Evolutionary conservation across 768 basidiomycete species (phyloP).

Genomic region (Boletus coccyginus): DNA sequence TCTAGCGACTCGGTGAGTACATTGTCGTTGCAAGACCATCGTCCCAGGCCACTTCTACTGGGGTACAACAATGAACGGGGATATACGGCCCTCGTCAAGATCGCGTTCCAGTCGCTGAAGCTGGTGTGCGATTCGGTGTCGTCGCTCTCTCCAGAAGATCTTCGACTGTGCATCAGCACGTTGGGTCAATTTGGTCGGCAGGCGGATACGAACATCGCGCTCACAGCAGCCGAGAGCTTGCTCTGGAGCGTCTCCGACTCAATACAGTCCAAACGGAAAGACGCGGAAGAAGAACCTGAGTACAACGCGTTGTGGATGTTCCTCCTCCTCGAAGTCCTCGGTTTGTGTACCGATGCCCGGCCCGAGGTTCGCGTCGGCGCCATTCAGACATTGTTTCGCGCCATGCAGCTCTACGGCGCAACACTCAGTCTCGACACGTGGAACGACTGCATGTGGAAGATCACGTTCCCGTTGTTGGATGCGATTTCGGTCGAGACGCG

Average conservation of each 20-base stretch:
- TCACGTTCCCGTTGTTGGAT: constrained; percentile 85
- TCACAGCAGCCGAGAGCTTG: constrained; percentile 90
- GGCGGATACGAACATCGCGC: constrained; percentile 91
- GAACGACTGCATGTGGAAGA: constrained; percentile 89
- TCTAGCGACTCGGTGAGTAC: constrained; percentile 43
- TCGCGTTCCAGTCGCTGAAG: constrained; percentile 91
- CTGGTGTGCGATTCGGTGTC: constrained; percentile 93
- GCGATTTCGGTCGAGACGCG: constrained; percentile 59
- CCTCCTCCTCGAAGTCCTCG: constrained; percentile 78
- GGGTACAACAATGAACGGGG: constrained; percentile 65
- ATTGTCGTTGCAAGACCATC: constrained; percentile 37
- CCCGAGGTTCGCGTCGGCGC: constrained; percentile 91
- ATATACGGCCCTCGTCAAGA: constrained; percentile 76
- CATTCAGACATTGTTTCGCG: constrained; percentile 92
- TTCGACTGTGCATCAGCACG: constrained; percentile 86
- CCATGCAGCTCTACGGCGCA: constrained; percentile 90
- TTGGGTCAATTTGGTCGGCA: constrained; percentile 91
- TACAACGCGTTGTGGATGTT: constrained; percentile 95
- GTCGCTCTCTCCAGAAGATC: constrained; percentile 72
- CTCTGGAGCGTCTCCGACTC: constrained; percentile 97
- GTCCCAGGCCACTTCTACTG: constrained; percentile 48
- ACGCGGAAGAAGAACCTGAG: constrained; percentile 56
- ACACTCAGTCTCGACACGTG: constrained; percentile 81
- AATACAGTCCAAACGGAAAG: constrained; percentile 80
- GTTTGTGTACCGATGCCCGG: constrained; percentile 76